These are phyloP conservation scores for Harringtonia aguacate DNA, from an alignment of 2,329 filamentous ascomycete genomes.

Conservation along the genomic window DNA sequence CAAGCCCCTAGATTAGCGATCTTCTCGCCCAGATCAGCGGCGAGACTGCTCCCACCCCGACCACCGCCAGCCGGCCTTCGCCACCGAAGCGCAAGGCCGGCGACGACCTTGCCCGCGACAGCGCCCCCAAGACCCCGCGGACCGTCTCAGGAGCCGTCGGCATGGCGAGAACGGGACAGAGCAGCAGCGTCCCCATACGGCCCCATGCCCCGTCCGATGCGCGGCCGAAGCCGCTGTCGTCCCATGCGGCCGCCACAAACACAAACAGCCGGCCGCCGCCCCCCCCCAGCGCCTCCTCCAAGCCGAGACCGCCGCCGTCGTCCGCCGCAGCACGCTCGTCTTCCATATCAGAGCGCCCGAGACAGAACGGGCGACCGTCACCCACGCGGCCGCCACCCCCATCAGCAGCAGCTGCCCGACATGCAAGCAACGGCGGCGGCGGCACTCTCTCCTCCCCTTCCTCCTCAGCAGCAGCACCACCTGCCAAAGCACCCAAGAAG, in stretches of 20 bases:
- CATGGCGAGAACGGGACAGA: background rate
- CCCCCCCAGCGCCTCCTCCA: background rate
- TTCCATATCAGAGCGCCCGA: too few species aligned
- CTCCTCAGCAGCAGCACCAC: slow-evolving; percentile 10
- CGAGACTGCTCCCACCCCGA: slow-evolving; percentile 29
- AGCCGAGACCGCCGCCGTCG: background rate
- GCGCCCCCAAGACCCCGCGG: slow-evolving; percentile 31
- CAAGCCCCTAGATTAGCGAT: slow-evolving; percentile 49
- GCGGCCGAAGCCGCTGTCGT: background rate
- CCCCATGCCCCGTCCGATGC: background rate
- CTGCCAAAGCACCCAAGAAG: slow-evolving; percentile 48
- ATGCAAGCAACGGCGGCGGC: too few species aligned
- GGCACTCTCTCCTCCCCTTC: background rate
- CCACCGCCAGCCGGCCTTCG: slow-evolving; percentile 17
- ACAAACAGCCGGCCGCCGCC: background rate
- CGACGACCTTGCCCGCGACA: slow-evolving; percentile 29
- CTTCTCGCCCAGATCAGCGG: slow-evolving; percentile 53
- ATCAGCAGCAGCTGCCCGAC: background rate
- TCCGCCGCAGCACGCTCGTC: background rate
- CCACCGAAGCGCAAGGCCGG: slow-evolving; percentile 47
- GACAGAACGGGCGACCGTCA: too few species aligned
- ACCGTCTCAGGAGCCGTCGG: slow-evolving; percentile 10
- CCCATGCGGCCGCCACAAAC: background rate
- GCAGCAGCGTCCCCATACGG: background rate
- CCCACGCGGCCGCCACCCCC: too few species aligned